Conservation (phyloP, 495 filamentous ascomycete genomes). For the Hypoxylon subgilvum region DNA sequence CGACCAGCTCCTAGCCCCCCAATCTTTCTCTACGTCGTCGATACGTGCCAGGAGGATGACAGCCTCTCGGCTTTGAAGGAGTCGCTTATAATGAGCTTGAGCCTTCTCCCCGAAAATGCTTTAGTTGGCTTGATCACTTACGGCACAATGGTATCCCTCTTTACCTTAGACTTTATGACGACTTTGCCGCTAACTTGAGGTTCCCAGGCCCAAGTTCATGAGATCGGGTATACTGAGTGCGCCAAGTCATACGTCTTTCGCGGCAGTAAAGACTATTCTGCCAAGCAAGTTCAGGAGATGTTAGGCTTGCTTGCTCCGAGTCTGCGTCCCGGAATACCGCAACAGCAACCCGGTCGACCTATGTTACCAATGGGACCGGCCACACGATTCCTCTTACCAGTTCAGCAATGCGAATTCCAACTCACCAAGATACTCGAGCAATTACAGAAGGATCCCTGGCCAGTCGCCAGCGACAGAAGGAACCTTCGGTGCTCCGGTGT, state of each 20-base stretch:
- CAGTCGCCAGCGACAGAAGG: constrained; percentile 91
- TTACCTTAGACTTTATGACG: neutral
- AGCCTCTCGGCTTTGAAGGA: constrained; percentile 95
- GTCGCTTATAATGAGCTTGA: constrained; percentile 95
- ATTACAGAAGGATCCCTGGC: constrained; percentile 97
- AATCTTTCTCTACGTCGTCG: constrained; percentile 97
- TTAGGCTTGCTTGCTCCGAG: constrained; percentile 76
- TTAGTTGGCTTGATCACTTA: constrained; percentile 95
- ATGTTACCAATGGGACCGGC: constrained; percentile 75
- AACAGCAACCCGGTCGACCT: constrained; percentile 72
- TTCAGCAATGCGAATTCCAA: constrained; percentile 97
- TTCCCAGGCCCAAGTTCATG: constrained; percentile 86
- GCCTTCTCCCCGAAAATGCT: constrained; percentile 88
- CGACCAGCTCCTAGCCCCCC: constrained; percentile 91
- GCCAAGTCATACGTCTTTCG: constrained; percentile 99
- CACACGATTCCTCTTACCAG: constrained; percentile 89
- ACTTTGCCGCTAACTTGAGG: constrained; percentile 43
- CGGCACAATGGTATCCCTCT: constrained; percentile 85
- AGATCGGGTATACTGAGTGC: constrained; percentile 97
- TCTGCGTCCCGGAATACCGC: constrained; percentile 78
- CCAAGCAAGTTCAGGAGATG: constrained; percentile 99
- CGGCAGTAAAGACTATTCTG: constrained; percentile 94
- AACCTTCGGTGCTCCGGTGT: constrained; percentile 94
- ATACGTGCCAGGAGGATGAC: constrained; percentile 98
- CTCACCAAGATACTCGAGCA: constrained; percentile 96